Evolutionary conservation across 108 stramenopile species (phyloP).

Genomic region (Nitzschia sp.): DNA sequence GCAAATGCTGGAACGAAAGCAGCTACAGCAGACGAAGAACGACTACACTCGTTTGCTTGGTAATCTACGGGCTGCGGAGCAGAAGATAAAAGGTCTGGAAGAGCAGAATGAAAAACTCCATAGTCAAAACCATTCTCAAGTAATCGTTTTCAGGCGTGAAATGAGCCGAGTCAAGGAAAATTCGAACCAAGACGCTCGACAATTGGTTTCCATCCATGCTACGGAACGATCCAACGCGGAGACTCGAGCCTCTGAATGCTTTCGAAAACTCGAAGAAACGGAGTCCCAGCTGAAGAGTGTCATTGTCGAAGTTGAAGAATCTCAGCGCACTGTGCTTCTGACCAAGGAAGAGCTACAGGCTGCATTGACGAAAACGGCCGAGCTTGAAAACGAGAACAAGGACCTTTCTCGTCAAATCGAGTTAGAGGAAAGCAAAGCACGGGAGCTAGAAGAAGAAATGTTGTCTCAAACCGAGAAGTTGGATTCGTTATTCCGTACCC

Average conservation of each 20-base stretch:
- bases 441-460: background rate
- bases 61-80: slow-evolving; percentile 1
- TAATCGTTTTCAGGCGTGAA: slow-evolving; percentile 28
- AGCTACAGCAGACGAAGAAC: background rate
- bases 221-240: slow-evolving; percentile 28
- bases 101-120: slow-evolving; percentile 2
- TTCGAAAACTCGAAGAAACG: slow-evolving; percentile 6
- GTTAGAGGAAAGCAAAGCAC: background rate
- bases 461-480: background rate
- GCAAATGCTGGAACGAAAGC: background rate
- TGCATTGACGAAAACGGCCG: background rate
- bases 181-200: slow-evolving; percentile 19
- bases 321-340: background rate
- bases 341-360: slow-evolving; percentile 2
- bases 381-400: slow-evolving; percentile 1
- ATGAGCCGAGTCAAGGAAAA: slow-evolving; percentile 13
- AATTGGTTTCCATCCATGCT: slow-evolving; percentile 28
- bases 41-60: background rate
- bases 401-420: background rate
- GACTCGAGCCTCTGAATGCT: background rate
- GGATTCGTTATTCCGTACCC: background rate
- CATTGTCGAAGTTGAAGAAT: background rate
- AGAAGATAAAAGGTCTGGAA: slow-evolving; percentile 14
- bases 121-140: slow-evolving; percentile 6
- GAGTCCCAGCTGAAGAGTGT: slow-evolving; percentile 12